phyloP scores from a whole-genome alignment of 768 basidiomycete species.

The Lentinus brumalis region DNA sequence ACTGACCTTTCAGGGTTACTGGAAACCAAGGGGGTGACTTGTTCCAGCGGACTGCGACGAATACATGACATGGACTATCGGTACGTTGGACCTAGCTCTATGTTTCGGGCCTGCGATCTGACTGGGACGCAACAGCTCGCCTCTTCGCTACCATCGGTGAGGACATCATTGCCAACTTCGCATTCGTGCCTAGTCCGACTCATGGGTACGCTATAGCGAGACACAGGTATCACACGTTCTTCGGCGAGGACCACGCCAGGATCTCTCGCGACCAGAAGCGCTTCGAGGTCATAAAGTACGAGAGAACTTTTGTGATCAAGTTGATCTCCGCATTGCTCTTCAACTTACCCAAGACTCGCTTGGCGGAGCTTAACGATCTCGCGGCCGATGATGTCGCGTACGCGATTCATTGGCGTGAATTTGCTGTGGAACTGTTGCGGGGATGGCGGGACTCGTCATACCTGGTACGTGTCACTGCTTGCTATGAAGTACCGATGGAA shows the following conservation, averaged over 20 bases:
- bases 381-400: constrained; percentile 28
- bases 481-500: too few species aligned
- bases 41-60: neutral
- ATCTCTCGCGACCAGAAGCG: constrained; percentile 24
- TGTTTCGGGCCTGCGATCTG: neutral
- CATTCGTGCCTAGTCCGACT: neutral
- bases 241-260: constrained; percentile 29
- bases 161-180: neutral
- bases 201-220: constrained; percentile 4
- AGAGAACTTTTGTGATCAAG: neutral
- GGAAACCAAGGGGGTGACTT: neutral
- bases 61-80: constrained; percentile 20
- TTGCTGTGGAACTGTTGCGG: constrained; percentile 9
- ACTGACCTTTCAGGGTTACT: neutral
- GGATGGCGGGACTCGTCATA: constrained; percentile 24
- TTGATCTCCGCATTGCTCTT: constrained; percentile 17
- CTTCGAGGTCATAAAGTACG: constrained; percentile 1
- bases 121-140: constrained; percentile 19
- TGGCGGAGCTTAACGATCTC: constrained; percentile 18
- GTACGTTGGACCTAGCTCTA: neutral
- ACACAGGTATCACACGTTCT: constrained; percentile 27
- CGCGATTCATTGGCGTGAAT: constrained; percentile 27
- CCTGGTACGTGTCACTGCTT: constrained; percentile 5
- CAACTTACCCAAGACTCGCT: constrained; percentile 12
- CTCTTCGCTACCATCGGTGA: constrained; percentile 23